Evolutionary conservation across 768 basidiomycete species (phyloP), one percentile per base, ranked within the genome.

Genomic region (Russula earlei): DNA sequence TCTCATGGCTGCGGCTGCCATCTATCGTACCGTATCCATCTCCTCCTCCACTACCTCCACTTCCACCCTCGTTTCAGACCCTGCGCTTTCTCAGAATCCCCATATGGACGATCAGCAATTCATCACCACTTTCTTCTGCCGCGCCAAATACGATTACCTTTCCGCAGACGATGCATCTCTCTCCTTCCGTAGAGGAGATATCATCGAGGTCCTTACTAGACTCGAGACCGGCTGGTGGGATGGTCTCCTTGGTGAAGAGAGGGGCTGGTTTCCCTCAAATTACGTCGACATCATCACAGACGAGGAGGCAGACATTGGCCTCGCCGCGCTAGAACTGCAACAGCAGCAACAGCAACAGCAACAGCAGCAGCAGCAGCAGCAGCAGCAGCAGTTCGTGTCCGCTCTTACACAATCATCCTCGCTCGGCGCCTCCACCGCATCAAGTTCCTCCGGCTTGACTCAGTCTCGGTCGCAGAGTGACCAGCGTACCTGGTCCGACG

Each of bases 141-240:
- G 86, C 48, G 95, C 95, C 4, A 75, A 91, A 52, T 99, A 95
- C 68, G 88, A 92, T 72, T 94, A 93, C 69, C 77, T 84, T 62
- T 84, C 89, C n/a, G 75, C 85, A 65, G 93, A 97, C 63, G 75
- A 81, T 42, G 91, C 92, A 2, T 88, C 95, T 0, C 80, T 99
- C 42, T 89, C 89, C 15, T 98, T 99, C 69, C 75, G 69, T 59
- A 82, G 80, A 63, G 87, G 84, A 61, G 93, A 97, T 67, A 79
- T 97, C 63, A 96, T 99, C 62, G 91, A 97, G 69, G 91, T 98
- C 57, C 77, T 95, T 51, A 89, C 87, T 11, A 85, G 84, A 64
- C 82, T 97, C 52, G 87, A 90, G 36, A 89, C 89, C 5, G 95
- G 95, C 15, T 99, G 95, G 95, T 97, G 94, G 96, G 95, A 99